Evolutionary conservation across 805 yeast species (phyloP), one percentile per base, ranked within the genome.

Genomic region (Sporopachydermia lactativora): DNA sequence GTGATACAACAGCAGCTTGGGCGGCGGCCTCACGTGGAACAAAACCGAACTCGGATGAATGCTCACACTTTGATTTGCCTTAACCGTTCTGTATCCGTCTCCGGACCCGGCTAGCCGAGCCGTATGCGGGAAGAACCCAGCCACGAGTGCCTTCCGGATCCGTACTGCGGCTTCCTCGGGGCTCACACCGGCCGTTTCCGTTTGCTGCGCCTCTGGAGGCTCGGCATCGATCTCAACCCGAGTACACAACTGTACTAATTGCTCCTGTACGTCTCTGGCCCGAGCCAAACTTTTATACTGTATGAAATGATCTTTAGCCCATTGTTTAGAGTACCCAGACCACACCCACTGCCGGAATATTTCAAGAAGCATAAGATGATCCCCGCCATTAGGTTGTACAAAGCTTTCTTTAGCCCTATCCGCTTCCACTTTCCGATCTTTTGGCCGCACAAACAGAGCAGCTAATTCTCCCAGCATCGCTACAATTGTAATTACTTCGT

Each of bases 381-480:
- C 92, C 5, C 70, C 82, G 1, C 94, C 94, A 47, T 70, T 71
- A 3, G 79, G 75, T 51, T 78, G 77, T 46, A 80, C 76, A 54
- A 92, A 85, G 38, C 75, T 64, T 19, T 76, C 78, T 49, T 83
- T 80, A 43, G 76, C 74, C 47, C 71, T 73, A 52, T 88, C 96
- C 0, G 96, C 95, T 37, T 72, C 68, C 36, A 71, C 72, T 49
- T 75, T 77, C 49, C 79, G 75, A 38, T 78, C 88, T 50, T 75
- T 79, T 1, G 96, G 96, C 43, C 96, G 62, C 55, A 73, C 77
- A 53, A 84, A 89, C 18, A 75, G 42, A 1, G 77, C 69, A 6
- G 81, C 77, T 37, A 83, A 92, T 3, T 88, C 95, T 0, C 95
- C 81, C 0, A 92, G 66, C 95, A 92, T 85, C 1, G 97, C 77